These are phyloP conservation scores for Cocos nucifera DNA, from an alignment of 176 grass and related monocot genomes.

Conservation along the genomic window DNA sequence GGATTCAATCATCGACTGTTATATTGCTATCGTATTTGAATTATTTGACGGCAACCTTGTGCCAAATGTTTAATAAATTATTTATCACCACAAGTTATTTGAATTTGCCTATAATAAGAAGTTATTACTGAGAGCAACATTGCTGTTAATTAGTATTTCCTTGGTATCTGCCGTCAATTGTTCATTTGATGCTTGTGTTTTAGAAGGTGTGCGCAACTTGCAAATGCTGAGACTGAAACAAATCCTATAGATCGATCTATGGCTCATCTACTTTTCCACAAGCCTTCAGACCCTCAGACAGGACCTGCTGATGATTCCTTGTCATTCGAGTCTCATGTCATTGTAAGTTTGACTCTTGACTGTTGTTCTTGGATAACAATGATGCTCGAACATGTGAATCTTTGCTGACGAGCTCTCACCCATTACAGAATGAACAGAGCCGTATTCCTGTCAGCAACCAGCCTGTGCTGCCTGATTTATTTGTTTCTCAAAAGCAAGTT, in stretches of 20 bases:
- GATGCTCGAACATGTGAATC: neutral
- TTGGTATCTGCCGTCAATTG: slow-evolving; percentile 18
- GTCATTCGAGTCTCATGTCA: slow-evolving; percentile 29
- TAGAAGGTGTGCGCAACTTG: slow-evolving; percentile 39
- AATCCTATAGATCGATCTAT: slow-evolving; percentile 86
- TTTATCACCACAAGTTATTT: too few relatives aligned
- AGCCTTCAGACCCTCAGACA: slow-evolving; percentile 23
- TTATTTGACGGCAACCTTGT: too few relatives aligned
- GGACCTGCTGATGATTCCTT: slow-evolving; percentile 32
- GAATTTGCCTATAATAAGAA: too few relatives aligned
- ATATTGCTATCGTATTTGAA: too few relatives aligned
- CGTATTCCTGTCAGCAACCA: slow-evolving; percentile 21
- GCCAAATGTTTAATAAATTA: too few relatives aligned
- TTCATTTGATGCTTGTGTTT: slow-evolving; percentile 6
- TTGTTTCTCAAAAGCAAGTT: too few relatives aligned
- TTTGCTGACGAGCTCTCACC: neutral
- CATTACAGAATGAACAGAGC: slow-evolving; percentile 28
- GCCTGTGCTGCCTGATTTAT: slow-evolving; percentile 9
- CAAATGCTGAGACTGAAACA: slow-evolving; percentile 65
- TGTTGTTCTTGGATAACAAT: neutral
- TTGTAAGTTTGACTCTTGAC: slow-evolving; percentile 19
- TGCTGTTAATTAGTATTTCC: too few relatives aligned
- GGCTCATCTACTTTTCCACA: slow-evolving; percentile 73
- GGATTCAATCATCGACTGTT: too few relatives aligned
- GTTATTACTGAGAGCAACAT: too few relatives aligned